Percentiles rank a stretch among this genome's conserved stretches.
Evolutionary conservation across 306 rosid species (phyloP).

Genomic region (Bauhinia variegata): DNA sequence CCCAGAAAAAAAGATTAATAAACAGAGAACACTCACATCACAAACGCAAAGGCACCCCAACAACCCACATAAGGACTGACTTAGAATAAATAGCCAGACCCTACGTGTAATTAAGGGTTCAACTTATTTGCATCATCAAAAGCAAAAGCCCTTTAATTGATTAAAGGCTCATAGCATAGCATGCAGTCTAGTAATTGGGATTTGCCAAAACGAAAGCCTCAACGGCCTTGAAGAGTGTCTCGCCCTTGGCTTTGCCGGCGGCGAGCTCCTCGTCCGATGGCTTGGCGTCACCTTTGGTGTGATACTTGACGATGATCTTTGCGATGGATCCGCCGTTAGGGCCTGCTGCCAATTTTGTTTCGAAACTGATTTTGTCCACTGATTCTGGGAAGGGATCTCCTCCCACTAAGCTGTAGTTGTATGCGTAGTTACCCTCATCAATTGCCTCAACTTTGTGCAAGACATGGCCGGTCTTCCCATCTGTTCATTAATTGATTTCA

Average conservation of each 20-base stretch:
- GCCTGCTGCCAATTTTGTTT: slow-evolving; percentile 33
- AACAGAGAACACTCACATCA: too few relatives aligned
- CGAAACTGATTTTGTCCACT: slow-evolving; percentile 40
- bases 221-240: slow-evolving; percentile 48
- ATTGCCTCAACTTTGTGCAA: slow-evolving; percentile 43
- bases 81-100: too few relatives aligned
- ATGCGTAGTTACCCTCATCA: slow-evolving; percentile 37
- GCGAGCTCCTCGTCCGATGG: slow-evolving; percentile 37
- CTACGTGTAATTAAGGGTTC: too few relatives aligned
- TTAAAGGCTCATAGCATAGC: too few relatives aligned
- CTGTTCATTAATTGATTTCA: background rate
- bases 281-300: slow-evolving; percentile 34
- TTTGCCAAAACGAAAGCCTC: slow-evolving; percentile 47
- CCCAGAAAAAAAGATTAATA: too few relatives aligned
- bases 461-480: slow-evolving; percentile 30
- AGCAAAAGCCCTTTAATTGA: too few relatives aligned
- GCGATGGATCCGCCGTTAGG: slow-evolving; percentile 42
- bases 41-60: too few relatives aligned
- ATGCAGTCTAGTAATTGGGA: slow-evolving; percentile 28
- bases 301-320: slow-evolving; percentile 13
- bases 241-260: slow-evolving; percentile 40
- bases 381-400: slow-evolving; percentile 25
- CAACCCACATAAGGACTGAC: too few relatives aligned
- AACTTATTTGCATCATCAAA: too few relatives aligned
- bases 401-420: slow-evolving; percentile 46